phyloP scores from a whole-genome alignment of 768 basidiomycete species.

The Tephrocybe sp. region DNA sequence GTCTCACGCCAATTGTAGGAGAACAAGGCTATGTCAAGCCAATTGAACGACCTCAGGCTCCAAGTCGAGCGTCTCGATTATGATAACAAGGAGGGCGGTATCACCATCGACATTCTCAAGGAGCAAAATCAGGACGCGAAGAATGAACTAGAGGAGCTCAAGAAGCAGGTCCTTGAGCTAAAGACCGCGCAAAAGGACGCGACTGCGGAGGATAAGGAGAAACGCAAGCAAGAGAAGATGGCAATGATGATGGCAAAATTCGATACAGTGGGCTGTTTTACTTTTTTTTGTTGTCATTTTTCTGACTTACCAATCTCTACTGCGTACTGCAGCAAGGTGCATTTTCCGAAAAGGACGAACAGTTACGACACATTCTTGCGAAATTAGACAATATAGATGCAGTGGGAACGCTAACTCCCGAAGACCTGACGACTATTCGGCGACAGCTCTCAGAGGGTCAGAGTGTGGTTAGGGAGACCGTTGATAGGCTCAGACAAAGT shows the following conservation, averaged over 20 bases:
- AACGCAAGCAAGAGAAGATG: conserved; percentile 99
- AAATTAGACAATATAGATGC: conserved; percentile 85
- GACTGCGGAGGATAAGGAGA: conserved; percentile 95
- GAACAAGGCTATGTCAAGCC: conserved; percentile 91
- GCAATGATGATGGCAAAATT: conserved; percentile 99
- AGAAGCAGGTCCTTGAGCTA: conserved; percentile 73
- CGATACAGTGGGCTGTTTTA: conserved; percentile 68
- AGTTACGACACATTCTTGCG: conserved; percentile 77
- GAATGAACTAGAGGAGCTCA: conserved; percentile 87
- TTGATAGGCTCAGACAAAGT: conserved; percentile 84
- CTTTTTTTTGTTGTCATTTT: conserved; percentile 3
- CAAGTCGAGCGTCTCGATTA: conserved; percentile 92
- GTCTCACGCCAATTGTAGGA: conserved; percentile 49
- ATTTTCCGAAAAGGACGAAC: conserved; percentile 95
- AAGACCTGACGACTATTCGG: conserved; percentile 80
- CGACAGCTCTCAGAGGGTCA: conserved; percentile 91
- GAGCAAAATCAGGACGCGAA: conserved; percentile 91
- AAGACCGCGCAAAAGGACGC: conserved; percentile 83
- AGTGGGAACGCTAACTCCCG: conserved; percentile 61
- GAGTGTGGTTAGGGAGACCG: conserved; percentile 79
- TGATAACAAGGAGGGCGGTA: conserved; percentile 92
- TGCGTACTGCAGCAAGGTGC: conserved; percentile 68
- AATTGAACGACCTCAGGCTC: conserved; percentile 89
- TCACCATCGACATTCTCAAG: conserved; percentile 92
- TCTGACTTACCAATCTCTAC: conserved; percentile 1